Percentiles rank a stretch among this genome's conserved stretches.
Evolutionary conservation across 1,284 basidiomycete species (phyloP).

Genomic region (Meira miltonrushii): DNA sequence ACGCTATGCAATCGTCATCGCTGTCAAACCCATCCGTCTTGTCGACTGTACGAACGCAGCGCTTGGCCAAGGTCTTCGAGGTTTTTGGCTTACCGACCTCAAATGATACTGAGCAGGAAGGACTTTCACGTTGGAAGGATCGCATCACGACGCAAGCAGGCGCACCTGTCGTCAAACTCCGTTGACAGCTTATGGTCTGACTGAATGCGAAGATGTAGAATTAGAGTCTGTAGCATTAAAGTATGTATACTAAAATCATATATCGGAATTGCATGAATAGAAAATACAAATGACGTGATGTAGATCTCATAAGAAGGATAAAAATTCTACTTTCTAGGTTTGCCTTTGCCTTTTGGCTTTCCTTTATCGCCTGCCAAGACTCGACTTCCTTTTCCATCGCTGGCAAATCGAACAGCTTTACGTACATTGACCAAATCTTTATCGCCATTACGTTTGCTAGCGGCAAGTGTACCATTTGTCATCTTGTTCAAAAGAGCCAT

Average conservation of each 20-base stretch:
- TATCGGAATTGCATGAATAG: too few species aligned
- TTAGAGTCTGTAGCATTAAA: neutral
- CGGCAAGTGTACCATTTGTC: constrained; percentile 57
- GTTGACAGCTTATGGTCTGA: too few species aligned
- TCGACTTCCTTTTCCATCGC: constrained; percentile 20
- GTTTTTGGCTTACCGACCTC: neutral
- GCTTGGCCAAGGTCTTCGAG: neutral
- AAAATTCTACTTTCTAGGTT: too few species aligned
- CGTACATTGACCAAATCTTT: constrained; percentile 50
- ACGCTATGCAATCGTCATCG: neutral
- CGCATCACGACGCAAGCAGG: neutral
- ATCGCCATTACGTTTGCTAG: constrained; percentile 30
- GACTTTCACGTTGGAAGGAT: neutral
- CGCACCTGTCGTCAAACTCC: neutral
- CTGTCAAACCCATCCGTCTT: neutral
- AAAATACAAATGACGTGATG: too few species aligned
- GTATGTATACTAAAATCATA: too few species aligned
- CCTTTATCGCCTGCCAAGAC: neutral
- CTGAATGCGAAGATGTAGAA: too few species aligned
- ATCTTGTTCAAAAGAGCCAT: constrained; percentile 71
- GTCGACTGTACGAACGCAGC: neutral
- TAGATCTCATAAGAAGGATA: too few species aligned
- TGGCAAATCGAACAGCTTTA: constrained; percentile 43
- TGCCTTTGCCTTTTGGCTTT: neutral
- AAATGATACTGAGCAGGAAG: neutral